Conservation (phyloP, 306 rosid genomes). For the Alnus glutinosa region DNA sequence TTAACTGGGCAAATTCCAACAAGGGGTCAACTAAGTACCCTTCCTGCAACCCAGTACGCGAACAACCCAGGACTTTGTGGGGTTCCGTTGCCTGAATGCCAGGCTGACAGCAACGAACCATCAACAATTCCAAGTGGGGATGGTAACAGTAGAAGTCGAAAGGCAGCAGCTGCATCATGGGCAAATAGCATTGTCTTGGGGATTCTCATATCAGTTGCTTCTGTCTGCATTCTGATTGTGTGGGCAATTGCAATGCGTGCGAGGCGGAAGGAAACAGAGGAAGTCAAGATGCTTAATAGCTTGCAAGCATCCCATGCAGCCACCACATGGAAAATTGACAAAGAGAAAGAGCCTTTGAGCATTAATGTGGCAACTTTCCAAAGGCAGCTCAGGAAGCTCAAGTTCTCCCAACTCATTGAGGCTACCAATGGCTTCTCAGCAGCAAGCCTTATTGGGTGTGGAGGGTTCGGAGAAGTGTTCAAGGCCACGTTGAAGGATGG, state of each 20-base stretch:
- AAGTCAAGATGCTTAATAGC: constrained; percentile 87
- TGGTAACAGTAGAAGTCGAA: constrained; percentile 42
- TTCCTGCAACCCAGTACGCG: constrained; percentile 87
- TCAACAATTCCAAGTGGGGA: constrained; percentile 41
- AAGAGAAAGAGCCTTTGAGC: constrained; percentile 91
- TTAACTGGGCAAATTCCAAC: constrained; percentile 86
- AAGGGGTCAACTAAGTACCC: constrained; percentile 90
- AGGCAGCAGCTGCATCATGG: constrained; percentile 60
- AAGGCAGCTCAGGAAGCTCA: constrained; percentile 90
- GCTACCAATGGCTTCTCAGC: constrained; percentile 99
- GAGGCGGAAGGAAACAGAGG: constrained; percentile 79
- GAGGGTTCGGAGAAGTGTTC: constrained; percentile 97
- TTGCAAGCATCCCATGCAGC: constrained; percentile 91
- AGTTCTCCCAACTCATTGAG: constrained; percentile 91
- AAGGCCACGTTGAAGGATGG: constrained; percentile 91
- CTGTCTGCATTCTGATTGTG: constrained; percentile 73
- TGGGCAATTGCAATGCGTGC: constrained; percentile 93
- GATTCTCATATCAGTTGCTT: constrained; percentile 78
- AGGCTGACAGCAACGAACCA: constrained; percentile 41
- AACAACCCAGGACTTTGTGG: constrained; percentile 97
- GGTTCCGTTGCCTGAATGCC: constrained; percentile 82
- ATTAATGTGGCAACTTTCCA: constrained; percentile 97
- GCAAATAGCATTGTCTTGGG: constrained; percentile 87
- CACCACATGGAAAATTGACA: constrained; percentile 96
- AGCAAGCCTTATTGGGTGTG: constrained; percentile 86